Base-by-base conservation (phyloP, 306 rosid genomes). In the Malus sieversii region DNA sequence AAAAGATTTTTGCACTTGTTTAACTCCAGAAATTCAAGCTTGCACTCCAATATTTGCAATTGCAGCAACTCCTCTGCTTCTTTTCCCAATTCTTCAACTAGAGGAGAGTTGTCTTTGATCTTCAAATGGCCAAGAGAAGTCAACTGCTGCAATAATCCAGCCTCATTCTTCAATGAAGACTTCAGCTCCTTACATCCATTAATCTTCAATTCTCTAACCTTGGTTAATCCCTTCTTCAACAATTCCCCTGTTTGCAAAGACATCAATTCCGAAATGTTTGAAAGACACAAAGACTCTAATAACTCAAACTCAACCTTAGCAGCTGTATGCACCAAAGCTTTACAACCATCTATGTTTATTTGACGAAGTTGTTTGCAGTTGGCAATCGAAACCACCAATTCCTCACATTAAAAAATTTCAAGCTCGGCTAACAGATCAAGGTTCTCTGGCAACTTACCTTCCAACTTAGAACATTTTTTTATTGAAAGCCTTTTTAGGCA, bases 261-360 rank as follows among this genome's bases (percentile, higher is more conserved):
- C 9, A 4, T 11, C 15, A 35, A 2, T 15, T n/a, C 10, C 23
- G 40, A 22, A 35, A 35, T 35, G 18, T 44, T 0, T 5, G 6
- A 0, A n/a, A 22, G 66, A 1, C 0, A 0, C 16, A 70, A 0
- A 1, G 5, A 16, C 29, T 53, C 1, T 9, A 57, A n/a, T 70
- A 11, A 51, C 45, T 51, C 60, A 25, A 70, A 53, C 9, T 70
- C 44, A 19, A 27, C 9, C 18, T 40, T 40, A 9, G 2, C 45
- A 16, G 62, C 29, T 70, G 6, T 14, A 16, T 15, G 0, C 44
- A 70, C 62, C 29, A 48, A 16, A 9, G 2, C 74, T 70, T 70
- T 70, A 42, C 74, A 51, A 2, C 23, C 4, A 0, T 29, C 3
- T 3, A 70, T 30, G 10, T 5, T 0, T 16, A 70, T 29, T 16